Evolutionary conservation across 2,329 filamentous ascomycete species (phyloP), one percentile per base, ranked within the genome.

Genomic region (Teratosphaeria nubilosa): DNA sequence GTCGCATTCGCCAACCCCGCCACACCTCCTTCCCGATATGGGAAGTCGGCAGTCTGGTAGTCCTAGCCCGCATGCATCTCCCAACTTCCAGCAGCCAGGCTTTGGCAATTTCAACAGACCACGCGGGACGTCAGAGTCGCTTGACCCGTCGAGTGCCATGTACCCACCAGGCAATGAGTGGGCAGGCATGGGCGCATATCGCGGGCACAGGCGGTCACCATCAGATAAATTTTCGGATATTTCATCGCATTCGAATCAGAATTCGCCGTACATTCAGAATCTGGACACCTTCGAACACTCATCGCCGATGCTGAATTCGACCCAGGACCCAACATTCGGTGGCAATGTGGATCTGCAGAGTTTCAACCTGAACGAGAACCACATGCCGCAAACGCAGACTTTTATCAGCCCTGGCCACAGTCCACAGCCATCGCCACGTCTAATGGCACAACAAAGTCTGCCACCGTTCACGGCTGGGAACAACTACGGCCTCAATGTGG

Each of bases 211-310:
- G 65, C 84, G 91, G 68, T 86, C 84, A 41, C 88, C 90, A 0
- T 96, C 91, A n/a, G 92, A 96, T 64, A 74, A 77, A 66, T 90
- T 87, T 68, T 96, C 91, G 2, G 92, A 96, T 65, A 86, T 96
- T 5, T 96, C 83, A 2, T 76, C 86, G 5, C 65, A 68, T 56
- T 95, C 90, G 20, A 88, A 86, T 16, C 86, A 88, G 24, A 88
- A 86, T 25, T 96, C 92, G 20, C 92, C 92, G 3, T 90, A 90
- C 68, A 75, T 96, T 58, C 82, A 82, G 30, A 87, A 87, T 64
- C 81, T 87, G 60, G 91, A 96, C 67, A 83, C 78, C 62, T 95
- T 95, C 68, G 91, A 96, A 22, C 80, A 86, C 58, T 86, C 89
- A 60, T 96, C 91, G 7, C 92, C 92, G 1, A 83, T 94, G 73